Evolutionary conservation across 352 stramenopile species (phyloP).

Genomic region (Phytophthora melonis): DNA sequence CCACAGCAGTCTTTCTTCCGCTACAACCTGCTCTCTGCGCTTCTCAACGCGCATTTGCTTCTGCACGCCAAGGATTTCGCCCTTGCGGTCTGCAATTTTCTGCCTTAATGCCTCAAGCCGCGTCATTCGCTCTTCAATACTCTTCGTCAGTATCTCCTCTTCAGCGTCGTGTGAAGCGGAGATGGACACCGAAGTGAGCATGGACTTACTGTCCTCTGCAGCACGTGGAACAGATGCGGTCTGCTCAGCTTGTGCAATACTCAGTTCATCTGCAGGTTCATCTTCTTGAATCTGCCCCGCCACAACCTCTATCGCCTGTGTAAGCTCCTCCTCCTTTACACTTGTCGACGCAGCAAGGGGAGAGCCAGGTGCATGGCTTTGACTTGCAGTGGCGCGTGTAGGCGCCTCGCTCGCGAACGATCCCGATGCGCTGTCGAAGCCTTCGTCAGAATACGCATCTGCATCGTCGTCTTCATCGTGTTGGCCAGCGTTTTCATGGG

Average conservation of each 20-base stretch:
- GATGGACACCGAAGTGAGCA: conserved; percentile 18
- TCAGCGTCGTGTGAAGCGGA: conserved; percentile 40
- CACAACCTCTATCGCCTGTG: conserved; percentile 26
- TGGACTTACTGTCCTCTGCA: conserved; percentile 11
- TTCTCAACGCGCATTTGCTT: conserved; percentile 62
- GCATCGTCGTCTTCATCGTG: conserved; percentile 25
- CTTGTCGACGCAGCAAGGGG: not conserved
- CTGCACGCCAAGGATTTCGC: conserved; percentile 52
- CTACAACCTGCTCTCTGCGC: conserved; percentile 51
- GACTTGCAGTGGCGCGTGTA: not conserved
- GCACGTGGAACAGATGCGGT: not conserved
- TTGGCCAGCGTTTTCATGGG: conserved; percentile 4
- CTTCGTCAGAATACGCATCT: conserved; percentile 47
- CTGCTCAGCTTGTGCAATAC: not conserved
- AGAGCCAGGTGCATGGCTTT: not conserved
- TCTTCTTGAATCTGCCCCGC: conserved; percentile 10
- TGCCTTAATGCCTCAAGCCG: conserved; percentile 58
- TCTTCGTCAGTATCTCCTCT: conserved; percentile 61
- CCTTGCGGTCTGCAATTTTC: conserved; percentile 52
- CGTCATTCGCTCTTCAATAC: conserved; percentile 69
- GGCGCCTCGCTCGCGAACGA: conserved; percentile 12
- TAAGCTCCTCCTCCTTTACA: conserved; percentile 18
- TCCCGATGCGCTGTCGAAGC: conserved; percentile 43
- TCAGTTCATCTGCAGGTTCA: not conserved
- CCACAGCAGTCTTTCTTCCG: conserved; percentile 57